These are phyloP conservation scores for Atkinsonella texensis DNA, from an alignment of 2,329 filamentous ascomycete species.

Conservation along the genomic window DNA sequence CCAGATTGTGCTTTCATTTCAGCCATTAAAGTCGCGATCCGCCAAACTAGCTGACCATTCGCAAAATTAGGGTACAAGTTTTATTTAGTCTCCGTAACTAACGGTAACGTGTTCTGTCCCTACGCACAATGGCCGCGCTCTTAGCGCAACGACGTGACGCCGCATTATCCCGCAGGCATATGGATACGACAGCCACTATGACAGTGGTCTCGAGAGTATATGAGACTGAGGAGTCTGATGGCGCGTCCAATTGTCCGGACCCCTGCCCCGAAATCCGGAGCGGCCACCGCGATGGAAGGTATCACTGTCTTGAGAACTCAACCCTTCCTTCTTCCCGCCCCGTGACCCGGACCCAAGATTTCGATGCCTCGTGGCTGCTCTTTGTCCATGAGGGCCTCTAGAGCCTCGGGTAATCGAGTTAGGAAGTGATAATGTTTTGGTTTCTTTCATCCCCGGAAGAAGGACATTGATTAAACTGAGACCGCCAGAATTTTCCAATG, in stretches of 20 bases:
- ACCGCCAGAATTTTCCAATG: conserved; percentile 20
- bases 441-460: conserved; percentile 29
- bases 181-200: background rate
- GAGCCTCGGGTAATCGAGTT: conserved; percentile 20
- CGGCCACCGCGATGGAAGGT: conserved; percentile 21
- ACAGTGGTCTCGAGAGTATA: conserved; percentile 1
- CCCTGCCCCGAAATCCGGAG: conserved; percentile 27
- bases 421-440: conserved; percentile 26
- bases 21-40: too few relatives aligned
- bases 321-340: conserved; percentile 22
- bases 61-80: too few relatives aligned
- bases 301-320: conserved; percentile 16
- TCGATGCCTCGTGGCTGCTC: conserved; percentile 17
- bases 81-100: too few relatives aligned
- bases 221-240: conserved; percentile 9
- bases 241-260: conserved; percentile 30
- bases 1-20: too few relatives aligned
- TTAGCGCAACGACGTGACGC: background rate
- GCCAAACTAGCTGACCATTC: too few relatives aligned
- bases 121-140: background rate
- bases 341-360: conserved; percentile 18
- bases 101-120: background rate
- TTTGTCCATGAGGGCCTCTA: conserved; percentile 12
- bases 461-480: conserved; percentile 26
- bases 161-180: background rate